A percentile compares a stretch with the other conserved stretches of the same genome.
These are phyloP conservation scores for Wallacemonas rigidus DNA, from an alignment of 208 protist species.

Conservation along the genomic window DNA sequence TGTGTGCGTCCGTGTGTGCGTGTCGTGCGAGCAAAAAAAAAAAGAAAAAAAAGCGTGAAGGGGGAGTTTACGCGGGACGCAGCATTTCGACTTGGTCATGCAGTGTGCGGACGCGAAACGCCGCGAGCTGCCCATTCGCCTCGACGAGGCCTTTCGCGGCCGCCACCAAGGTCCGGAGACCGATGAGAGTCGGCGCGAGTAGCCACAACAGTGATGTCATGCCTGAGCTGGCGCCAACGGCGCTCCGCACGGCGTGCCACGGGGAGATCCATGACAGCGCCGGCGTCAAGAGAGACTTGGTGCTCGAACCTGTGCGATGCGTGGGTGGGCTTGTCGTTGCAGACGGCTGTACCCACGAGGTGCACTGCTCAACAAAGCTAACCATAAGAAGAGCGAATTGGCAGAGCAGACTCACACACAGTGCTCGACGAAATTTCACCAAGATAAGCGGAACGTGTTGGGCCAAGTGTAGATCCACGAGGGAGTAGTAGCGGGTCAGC, in stretches of 20 bases:
- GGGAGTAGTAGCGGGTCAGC: constrained; percentile 5
- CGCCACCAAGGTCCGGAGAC: neutral
- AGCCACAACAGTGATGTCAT: neutral
- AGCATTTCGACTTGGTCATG: neutral
- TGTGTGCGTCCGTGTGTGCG: too few species aligned
- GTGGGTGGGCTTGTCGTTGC: neutral
- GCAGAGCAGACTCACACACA: constrained; percentile 26
- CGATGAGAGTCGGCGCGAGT: neutral
- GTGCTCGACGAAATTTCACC: constrained; percentile 32
- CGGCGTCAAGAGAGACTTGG: neutral
- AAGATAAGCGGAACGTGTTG: constrained; percentile 18
- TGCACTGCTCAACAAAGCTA: constrained; percentile 6
- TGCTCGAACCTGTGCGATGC: neutral
- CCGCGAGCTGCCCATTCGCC: neutral
- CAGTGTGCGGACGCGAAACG: neutral
- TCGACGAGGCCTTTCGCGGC: constrained; percentile 8
- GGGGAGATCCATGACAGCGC: neutral
- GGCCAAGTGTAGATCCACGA: constrained; percentile 1
- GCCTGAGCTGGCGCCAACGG: neutral
- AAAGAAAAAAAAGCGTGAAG: neutral
- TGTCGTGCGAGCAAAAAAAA: neutral
- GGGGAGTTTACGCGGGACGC: neutral
- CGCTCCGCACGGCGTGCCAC: neutral
- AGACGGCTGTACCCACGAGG: neutral
- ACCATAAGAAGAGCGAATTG: constrained; percentile 5